Evolutionary conservation across 2,329 filamentous ascomycete genomes (phyloP).

Genomic region (Metarhizium humberi): DNA sequence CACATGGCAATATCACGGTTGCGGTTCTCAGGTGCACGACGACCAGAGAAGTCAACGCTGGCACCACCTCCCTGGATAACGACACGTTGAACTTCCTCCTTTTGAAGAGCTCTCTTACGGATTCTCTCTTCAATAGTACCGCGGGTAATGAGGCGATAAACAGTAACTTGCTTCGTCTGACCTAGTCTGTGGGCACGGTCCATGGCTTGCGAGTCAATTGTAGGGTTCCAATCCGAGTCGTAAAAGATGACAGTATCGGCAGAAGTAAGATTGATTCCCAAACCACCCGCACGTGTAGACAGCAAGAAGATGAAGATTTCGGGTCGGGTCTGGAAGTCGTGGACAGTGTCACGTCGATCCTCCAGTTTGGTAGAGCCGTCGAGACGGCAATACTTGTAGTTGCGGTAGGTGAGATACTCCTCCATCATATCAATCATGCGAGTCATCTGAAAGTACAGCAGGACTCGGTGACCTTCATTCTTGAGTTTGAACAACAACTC

Average conservation of each 20-base stretch:
- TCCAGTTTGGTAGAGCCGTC: constrained; percentile 97
- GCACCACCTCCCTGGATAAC: constrained; percentile 89
- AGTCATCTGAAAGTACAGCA: constrained; percentile 99
- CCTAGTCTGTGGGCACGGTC: constrained; percentile 96
- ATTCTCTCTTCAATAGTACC: constrained; percentile 98
- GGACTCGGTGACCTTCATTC: constrained; percentile 81
- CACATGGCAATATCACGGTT: constrained; percentile 99
- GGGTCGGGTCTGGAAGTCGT: constrained; percentile 88
- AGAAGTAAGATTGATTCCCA: constrained; percentile 94
- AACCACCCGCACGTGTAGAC: constrained; percentile 90
- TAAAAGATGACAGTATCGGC: constrained; percentile 99
- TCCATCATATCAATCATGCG: constrained; percentile 99
- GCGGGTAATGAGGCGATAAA: constrained; percentile 93
- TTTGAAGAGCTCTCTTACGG: constrained; percentile 90
- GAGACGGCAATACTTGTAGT: constrained; percentile 96
- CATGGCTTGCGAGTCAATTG: constrained; percentile 98
- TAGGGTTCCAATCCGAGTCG: constrained; percentile 98
- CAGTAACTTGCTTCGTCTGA: constrained; percentile 90
- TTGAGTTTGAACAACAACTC: constrained; percentile 82
- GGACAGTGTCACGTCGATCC: constrained; percentile 89
- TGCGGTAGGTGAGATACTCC: constrained; percentile 95
- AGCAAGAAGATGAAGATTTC: constrained; percentile 97
- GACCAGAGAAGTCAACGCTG: constrained; percentile 93
- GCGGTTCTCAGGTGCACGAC: constrained; percentile 76
- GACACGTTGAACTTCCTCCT: constrained; percentile 96